Conservation (phyloP, 2,329 filamentous ascomycete species). For the Aquanectria penicillioides region DNA sequence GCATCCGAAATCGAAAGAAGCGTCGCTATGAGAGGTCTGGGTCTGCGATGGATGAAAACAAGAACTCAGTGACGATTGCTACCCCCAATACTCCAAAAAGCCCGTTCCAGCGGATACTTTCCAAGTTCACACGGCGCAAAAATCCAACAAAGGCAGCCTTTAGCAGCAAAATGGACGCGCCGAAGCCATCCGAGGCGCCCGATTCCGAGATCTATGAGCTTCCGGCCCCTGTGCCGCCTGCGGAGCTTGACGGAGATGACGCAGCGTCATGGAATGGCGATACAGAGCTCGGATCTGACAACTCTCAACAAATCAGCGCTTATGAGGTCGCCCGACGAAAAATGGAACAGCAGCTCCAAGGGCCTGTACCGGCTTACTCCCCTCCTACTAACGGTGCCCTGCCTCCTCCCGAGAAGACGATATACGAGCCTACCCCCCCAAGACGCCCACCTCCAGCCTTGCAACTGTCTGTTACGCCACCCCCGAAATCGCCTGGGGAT, state of each 20-base stretch:
- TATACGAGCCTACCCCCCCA: conserved; percentile 29
- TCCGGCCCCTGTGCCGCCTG: conserved; percentile 56
- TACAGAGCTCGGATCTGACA: conserved; percentile 53
- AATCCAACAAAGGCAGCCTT: conserved; percentile 39
- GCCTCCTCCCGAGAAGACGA: conserved; percentile 44
- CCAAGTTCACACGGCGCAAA: conserved; percentile 52
- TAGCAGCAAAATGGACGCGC: conserved; percentile 33
- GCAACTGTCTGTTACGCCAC: conserved; percentile 33
- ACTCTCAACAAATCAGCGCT: conserved; percentile 52
- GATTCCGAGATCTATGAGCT: conserved; percentile 64
- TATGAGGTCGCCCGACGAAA: conserved; percentile 64
- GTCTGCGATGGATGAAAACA: conserved; percentile 44
- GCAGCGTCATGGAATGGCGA: conserved; percentile 50
- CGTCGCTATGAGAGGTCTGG: conserved; percentile 45
- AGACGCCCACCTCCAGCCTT: conserved; percentile 30
- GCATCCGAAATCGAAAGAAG: conserved; percentile 38
- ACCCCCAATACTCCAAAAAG: conserved; percentile 38
- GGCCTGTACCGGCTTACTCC: conserved; percentile 60
- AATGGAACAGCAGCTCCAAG: conserved; percentile 61
- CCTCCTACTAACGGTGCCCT: conserved; percentile 48
- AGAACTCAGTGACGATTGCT: conserved; percentile 50
- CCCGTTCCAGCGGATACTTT: conserved; percentile 47
- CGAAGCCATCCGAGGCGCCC: conserved; percentile 47
- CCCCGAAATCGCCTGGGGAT: conserved; percentile 31
- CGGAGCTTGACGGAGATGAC: conserved; percentile 60